These are phyloP conservation scores for Withania somnifera DNA, from an alignment of 305 asterid genomes.

Conservation along the genomic window DNA sequence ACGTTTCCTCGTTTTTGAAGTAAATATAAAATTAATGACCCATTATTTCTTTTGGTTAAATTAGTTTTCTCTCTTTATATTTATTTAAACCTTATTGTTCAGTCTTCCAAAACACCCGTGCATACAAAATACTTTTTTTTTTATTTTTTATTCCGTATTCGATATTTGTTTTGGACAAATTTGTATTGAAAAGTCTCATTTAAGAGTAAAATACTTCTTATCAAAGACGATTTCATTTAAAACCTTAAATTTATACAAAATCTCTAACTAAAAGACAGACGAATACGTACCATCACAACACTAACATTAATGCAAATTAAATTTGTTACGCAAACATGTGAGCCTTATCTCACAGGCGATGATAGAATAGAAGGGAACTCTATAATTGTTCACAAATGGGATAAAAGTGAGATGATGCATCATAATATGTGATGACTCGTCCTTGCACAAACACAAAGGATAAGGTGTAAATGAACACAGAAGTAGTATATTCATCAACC, in stretches of 20 bases:
- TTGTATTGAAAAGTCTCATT: too few relatives aligned
- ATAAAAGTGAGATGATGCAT: background rate
- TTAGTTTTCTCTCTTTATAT: too few relatives aligned
- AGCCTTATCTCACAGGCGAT: background rate
- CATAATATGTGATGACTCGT: background rate
- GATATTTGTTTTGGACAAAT: too few relatives aligned
- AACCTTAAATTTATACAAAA: background rate
- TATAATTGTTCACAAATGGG: background rate
- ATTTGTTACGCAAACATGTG: background rate
- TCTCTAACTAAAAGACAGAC: background rate
- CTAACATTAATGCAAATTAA: too few relatives aligned
- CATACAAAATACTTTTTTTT: too few relatives aligned
- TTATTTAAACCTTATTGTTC: too few relatives aligned
- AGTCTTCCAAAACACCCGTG: too few relatives aligned
- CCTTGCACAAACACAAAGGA: background rate
- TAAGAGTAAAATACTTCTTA: background rate
- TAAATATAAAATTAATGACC: too few relatives aligned
- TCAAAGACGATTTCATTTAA: background rate
- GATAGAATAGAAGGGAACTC: too few relatives aligned
- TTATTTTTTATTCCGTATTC: too few relatives aligned
- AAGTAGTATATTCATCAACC: background rate
- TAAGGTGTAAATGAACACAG: background rate
- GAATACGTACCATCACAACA: background rate
- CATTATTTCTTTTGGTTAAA: too few relatives aligned
- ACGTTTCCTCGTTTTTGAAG: too few relatives aligned